These are phyloP conservation scores for Liriodendron chinense DNA, from an alignment of 164 flowering plant genomes.

Conservation along the genomic window DNA sequence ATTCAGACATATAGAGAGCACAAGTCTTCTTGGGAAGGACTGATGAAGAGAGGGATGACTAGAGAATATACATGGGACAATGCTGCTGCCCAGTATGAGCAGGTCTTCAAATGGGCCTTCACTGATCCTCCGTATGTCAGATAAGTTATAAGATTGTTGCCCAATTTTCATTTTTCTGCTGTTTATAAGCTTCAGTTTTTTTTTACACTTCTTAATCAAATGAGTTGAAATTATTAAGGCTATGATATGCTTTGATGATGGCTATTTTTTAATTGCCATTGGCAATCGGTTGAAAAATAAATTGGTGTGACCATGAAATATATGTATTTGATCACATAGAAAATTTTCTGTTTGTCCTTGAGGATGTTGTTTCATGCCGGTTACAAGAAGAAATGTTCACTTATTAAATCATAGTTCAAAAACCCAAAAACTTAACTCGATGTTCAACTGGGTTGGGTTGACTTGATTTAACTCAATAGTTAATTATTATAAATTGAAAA, in stretches of 20 bases:
- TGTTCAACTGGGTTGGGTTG: no score
- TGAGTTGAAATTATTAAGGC: background rate
- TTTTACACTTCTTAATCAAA: background rate
- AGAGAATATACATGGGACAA: constrained; percentile 77
- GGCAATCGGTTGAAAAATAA: background rate
- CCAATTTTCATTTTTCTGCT: background rate
- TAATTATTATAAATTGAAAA: no score
- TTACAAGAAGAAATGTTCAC: no score
- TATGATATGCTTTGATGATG: background rate
- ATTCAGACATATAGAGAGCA: constrained; percentile 62
- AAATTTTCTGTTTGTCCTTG: no score
- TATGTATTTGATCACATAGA: no score
- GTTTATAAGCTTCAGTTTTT: background rate
- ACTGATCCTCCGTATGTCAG: constrained; percentile 64
- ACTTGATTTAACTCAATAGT: no score
- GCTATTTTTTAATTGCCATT: background rate
- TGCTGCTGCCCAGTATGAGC: constrained; percentile 81
- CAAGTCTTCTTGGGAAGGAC: constrained; percentile 77
- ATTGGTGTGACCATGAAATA: no score
- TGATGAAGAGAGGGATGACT: constrained; percentile 88
- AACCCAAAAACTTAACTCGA: no score
- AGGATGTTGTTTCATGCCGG: no score
- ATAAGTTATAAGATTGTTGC: constrained; percentile 16
- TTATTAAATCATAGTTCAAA: no score
- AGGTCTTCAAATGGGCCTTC: constrained; percentile 79